Evolutionary conservation across 2,329 filamentous ascomycete species (phyloP).

Genomic region (Gaeumannomyces tritici): DNA sequence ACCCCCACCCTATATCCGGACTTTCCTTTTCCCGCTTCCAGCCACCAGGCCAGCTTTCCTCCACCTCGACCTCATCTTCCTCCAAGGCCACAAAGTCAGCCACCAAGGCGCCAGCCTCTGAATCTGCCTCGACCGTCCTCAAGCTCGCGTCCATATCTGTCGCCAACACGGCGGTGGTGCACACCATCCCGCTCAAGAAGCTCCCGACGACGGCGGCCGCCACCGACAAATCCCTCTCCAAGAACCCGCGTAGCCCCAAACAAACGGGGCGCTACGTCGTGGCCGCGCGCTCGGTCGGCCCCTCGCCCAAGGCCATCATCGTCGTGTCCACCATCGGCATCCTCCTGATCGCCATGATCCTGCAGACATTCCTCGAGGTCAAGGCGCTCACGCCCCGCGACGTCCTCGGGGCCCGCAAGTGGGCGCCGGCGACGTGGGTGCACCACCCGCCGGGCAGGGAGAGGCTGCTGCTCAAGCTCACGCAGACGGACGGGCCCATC

Average conservation of each 20-base stretch:
- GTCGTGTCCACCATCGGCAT: conserved; percentile 46
- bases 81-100: conserved; percentile 7
- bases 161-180: conserved; percentile 69
- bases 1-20: conserved; percentile 48
- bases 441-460: conserved; percentile 3
- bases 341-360: conserved; percentile 50
- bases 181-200: conserved; percentile 61
- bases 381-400: conserved; percentile 46
- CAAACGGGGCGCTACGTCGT: conserved; percentile 58
- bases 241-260: conserved; percentile 20
- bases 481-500: conserved; percentile 7
- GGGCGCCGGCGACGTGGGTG: conserved; percentile 37
- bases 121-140: conserved; percentile 40
- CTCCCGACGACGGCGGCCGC: conserved; percentile 25
- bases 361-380: conserved; percentile 56
- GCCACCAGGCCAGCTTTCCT: conserved; percentile 23
- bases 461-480: conserved; percentile 1
- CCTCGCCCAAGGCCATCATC: conserved; percentile 41
- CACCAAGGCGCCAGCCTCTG: background rate
- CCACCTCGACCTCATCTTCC: background rate
- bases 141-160: conserved; percentile 77
- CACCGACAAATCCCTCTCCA: background rate
- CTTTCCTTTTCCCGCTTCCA: conserved; percentile 49
- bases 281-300: conserved; percentile 42
- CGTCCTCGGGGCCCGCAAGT: conserved; percentile 40